Percentiles rank a stretch among this genome's conserved stretches.
phyloP scores from a whole-genome alignment of 1,284 basidiomycete genomes.

The Rhodotorula sp. region DNA sequence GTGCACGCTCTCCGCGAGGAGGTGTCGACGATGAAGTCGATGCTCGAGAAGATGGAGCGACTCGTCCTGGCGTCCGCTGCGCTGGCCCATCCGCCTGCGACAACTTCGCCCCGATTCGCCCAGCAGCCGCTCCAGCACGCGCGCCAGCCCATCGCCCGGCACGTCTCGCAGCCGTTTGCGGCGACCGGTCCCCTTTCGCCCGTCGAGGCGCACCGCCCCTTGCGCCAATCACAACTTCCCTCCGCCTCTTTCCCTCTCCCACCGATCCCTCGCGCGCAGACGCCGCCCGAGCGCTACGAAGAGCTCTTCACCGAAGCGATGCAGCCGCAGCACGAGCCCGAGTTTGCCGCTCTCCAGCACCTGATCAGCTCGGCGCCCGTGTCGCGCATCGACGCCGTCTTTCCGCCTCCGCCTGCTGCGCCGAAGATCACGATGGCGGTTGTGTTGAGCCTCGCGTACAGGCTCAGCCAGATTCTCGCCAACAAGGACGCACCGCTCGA shows the following conservation, averaged over 20 bases:
- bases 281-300: slow-evolving; percentile 22
- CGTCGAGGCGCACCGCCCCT: not conserved
- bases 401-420: slow-evolving; percentile 10
- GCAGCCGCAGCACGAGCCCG: slow-evolving; percentile 28
- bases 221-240: not conserved
- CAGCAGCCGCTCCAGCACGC: not conserved
- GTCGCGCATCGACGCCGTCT: slow-evolving; percentile 24
- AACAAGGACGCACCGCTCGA: not conserved
- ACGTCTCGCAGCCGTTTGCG: not conserved
- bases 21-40: slow-evolving; percentile 24
- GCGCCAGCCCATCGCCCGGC: not conserved
- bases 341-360: slow-evolving; percentile 20
- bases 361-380: slow-evolving; percentile 22
- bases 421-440: slow-evolving; percentile 25
- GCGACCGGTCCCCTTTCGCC: not conserved
- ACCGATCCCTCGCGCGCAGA: slow-evolving; percentile 18
- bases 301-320: slow-evolving; percentile 32
- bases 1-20: slow-evolving; percentile 28
- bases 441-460: slow-evolving; percentile 26
- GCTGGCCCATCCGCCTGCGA: not conserved
- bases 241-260: slow-evolving; percentile 4
- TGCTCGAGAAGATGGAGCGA: slow-evolving; percentile 30
- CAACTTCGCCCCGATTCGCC: slow-evolving; percentile 1
- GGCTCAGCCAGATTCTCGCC: slow-evolving; percentile 20
- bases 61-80: slow-evolving; percentile 3